Evolutionary conservation across 2,329 filamentous ascomycete genomes (phyloP).

Genomic region (Fusarium xylarioides): DNA sequence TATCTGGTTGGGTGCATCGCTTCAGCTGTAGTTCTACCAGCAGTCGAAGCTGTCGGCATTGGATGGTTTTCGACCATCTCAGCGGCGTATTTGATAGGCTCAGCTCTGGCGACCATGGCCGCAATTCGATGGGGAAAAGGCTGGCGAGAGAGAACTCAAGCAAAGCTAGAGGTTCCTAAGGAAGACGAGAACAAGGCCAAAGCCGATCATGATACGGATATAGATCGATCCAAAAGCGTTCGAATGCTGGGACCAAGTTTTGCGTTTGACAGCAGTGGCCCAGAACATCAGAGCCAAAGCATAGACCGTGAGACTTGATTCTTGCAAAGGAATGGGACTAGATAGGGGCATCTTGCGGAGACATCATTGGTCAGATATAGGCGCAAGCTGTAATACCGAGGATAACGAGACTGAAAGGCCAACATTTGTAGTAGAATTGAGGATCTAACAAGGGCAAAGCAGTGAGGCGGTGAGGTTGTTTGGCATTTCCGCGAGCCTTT

Average conservation of each 20-base stretch:
- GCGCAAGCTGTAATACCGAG: neutral
- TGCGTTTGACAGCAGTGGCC: neutral
- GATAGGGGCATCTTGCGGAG: neutral
- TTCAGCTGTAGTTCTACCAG: constrained; percentile 77
- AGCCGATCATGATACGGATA: neutral
- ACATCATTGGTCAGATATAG: neutral
- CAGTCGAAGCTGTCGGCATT: constrained; percentile 77
- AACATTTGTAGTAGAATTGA: neutral
- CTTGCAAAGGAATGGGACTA: neutral
- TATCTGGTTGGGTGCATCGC: constrained; percentile 79
- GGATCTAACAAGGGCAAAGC: neutral
- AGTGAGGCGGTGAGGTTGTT: neutral
- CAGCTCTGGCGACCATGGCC: constrained; percentile 49
- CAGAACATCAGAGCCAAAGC: constrained; percentile 12
- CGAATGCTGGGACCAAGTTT: neutral
- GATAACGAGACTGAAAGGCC: neutral
- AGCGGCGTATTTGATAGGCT: constrained; percentile 48
- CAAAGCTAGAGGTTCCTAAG: constrained; percentile 19
- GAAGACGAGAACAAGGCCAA: constrained; percentile 17
- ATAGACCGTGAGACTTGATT: constrained; percentile 6
- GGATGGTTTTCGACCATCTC: constrained; percentile 82
- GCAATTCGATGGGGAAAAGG: constrained; percentile 52
- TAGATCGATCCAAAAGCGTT: neutral
- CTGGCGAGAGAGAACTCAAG: constrained; percentile 52
- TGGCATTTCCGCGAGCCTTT: neutral